phyloP scores from a whole-genome alignment of 208 protist species.

The Phytomonas francai region DNA sequence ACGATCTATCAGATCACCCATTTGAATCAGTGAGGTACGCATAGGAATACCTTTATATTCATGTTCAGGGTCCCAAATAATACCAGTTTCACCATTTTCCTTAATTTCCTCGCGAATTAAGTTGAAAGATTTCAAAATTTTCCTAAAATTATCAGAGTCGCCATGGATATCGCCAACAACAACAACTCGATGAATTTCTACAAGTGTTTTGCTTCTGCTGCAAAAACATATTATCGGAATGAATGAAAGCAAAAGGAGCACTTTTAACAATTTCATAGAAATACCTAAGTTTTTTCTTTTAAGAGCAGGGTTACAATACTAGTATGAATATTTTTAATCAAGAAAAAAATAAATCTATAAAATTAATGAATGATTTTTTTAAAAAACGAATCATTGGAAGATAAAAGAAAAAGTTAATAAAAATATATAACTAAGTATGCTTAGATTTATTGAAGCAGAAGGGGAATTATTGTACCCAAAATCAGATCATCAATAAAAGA shows the following conservation, averaged over 20 bases:
- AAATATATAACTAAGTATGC: neutral
- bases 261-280: neutral
- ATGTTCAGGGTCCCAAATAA: neutral
- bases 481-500: neutral
- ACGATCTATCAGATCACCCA: slow-evolving; percentile 78
- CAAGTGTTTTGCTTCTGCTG: neutral
- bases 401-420: slow-evolving; percentile 3
- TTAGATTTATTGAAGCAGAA: too few relatives aligned
- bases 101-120: slow-evolving; percentile 18
- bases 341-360: neutral
- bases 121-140: slow-evolving; percentile 34
- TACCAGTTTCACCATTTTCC: neutral
- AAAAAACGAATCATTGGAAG: slow-evolving; percentile 1
- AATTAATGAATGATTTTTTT: too few relatives aligned
- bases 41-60: slow-evolving; percentile 11
- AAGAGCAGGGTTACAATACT: neutral
- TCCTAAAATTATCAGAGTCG: slow-evolving; percentile 48
- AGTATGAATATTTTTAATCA: neutral
- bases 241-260: neutral
- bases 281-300: neutral
- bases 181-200: slow-evolving; percentile 48
- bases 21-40: slow-evolving; percentile 61
- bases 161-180: slow-evolving; percentile 73
- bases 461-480: slow-evolving; percentile 1
- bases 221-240: neutral